Base-by-base conservation (phyloP, 2,329 filamentous ascomycete species). In the Dactylella cylindrospora region DNA sequence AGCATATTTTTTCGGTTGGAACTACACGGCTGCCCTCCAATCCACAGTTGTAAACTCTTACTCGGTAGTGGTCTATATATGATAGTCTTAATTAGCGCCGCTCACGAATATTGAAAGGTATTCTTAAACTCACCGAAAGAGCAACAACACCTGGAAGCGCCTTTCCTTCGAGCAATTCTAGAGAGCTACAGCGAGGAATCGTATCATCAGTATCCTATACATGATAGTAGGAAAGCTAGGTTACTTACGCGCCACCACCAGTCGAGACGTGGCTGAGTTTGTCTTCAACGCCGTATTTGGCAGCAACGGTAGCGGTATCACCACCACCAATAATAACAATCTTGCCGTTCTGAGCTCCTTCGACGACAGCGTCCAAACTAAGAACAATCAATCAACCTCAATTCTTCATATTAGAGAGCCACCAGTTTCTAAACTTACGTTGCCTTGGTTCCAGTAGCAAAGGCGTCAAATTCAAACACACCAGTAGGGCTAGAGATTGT, bases 251-350 rank as follows among this genome's bases (percentile, higher is more conserved):
- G 77, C 93, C 93, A 72, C 93, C 93, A 69, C 93, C 93, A 25
- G 93, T 98, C 44, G 90, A 95, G 66, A 98, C 93, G 78, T 98
- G 93, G 79, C 90, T 96, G 72, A 97, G 82, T 84, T 97, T 94
- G 76, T 88, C 84, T 81, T 98, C 93, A 66, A 88, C 91, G 51
- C 85, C 85, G 75, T 95, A 98, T 81, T 98, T 96, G 74, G 90
- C 91, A 50, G 93, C 93, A 40, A 97, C 93, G 62, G 93, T 98
- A 44, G 93, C 93, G 45, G 93, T 98, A 76, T 98, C 93, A 76
- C 93, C 93, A 75, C 93, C 93, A 66, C 93, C 93, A 67, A 98
- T 96, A 77, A 98, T 97, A 74, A 97, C 93, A 71, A 93, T 95
- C 80, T 93, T 90, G 74, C 90, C 90, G 65, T 78, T 81, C 75